phyloP scores from a whole-genome alignment of 768 basidiomycete genomes.

The Cantharellus cinnabarinus region DNA sequence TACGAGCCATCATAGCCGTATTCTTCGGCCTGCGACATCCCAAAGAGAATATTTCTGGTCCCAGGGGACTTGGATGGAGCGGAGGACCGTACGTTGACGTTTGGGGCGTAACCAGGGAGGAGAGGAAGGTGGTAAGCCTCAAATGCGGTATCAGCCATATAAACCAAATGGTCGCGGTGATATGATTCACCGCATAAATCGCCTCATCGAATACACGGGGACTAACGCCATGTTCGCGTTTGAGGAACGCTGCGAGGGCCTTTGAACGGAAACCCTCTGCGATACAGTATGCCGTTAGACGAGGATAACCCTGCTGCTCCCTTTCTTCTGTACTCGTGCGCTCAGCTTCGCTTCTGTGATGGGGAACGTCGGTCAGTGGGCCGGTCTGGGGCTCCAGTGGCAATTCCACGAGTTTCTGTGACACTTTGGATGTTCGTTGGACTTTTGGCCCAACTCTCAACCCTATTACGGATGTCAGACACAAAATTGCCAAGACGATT shows the following conservation, averaged over 20 bases:
- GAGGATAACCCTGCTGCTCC: constrained; percentile 55
- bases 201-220: constrained; percentile 86
- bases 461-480: too few species aligned
- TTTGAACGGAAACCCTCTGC: constrained; percentile 77
- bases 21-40: constrained; percentile 74
- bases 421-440: constrained; percentile 75
- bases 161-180: background rate
- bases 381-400: constrained; percentile 80
- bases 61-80: constrained; percentile 31
- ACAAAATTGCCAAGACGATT: background rate
- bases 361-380: constrained; percentile 33
- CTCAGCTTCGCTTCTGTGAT: constrained; percentile 68
- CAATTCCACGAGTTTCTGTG: constrained; percentile 74
- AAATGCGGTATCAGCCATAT: background rate
- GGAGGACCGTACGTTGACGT: constrained; percentile 71
- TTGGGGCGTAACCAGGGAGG: constrained; percentile 75
- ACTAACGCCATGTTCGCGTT: constrained; percentile 79
- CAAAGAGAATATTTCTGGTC: constrained; percentile 39
- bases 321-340: constrained; percentile 76
- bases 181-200: constrained; percentile 57
- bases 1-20: constrained; percentile 77
- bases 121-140: constrained; percentile 86
- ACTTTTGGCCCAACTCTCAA: background rate
- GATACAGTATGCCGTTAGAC: constrained; percentile 78
- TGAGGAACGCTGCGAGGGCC: constrained; percentile 62